Conservation (phyloP, 495 filamentous ascomycete species). For the Tuber brumale region DNA sequence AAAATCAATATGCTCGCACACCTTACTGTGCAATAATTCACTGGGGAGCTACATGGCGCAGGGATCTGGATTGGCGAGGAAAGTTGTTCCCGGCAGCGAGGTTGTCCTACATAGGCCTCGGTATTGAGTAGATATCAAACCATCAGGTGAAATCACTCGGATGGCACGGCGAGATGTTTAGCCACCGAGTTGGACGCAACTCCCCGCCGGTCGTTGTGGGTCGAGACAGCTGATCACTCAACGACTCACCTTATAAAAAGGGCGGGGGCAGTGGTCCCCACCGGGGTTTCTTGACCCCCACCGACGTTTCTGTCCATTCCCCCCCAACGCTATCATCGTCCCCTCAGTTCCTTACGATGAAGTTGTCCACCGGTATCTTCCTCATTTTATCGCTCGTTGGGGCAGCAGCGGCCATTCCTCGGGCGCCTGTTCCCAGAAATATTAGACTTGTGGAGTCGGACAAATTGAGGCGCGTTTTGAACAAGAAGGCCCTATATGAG, state of each 20-base stretch:
- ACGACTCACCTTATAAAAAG: neutral
- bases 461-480: slow-evolving; percentile 33
- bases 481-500: slow-evolving; percentile 43
- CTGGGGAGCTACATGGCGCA: neutral
- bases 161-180: neutral
- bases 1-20: neutral
- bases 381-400: neutral
- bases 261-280: neutral
- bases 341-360: neutral
- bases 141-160: neutral
- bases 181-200: neutral
- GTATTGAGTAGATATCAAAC: neutral
- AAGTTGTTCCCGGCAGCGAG: neutral
- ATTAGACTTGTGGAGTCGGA: slow-evolving; percentile 32
- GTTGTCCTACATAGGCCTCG: neutral
- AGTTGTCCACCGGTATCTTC: neutral
- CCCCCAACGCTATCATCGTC: neutral
- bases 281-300: neutral
- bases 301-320: neutral
- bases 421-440: neutral
- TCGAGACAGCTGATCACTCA: neutral
- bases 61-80: neutral
- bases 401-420: neutral
- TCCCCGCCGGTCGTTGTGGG: neutral
- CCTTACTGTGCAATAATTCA: neutral